Base-by-base conservation (phyloP, 2,329 filamentous ascomycete genomes). In the Beauveria varroae region DNA sequence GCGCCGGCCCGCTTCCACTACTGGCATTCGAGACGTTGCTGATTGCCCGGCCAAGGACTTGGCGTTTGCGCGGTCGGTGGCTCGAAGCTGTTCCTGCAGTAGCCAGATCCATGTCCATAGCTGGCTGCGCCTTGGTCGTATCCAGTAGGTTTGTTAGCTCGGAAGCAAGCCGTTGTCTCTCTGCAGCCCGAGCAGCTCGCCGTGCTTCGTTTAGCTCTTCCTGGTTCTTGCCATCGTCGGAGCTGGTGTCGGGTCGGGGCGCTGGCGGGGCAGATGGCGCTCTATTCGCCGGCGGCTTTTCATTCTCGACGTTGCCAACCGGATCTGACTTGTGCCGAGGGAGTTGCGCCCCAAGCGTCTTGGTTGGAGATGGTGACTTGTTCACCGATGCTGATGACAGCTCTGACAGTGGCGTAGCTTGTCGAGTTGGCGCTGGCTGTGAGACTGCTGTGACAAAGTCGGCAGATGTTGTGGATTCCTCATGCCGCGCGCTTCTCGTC, bases 11-110 rank as follows among this genome's bases (percentile, higher is more conserved):
- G 59, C 80, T 79, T 50, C 71, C 75, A 57, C 73, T 79, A 58
- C 81, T 83, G 5, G 75, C 74, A 1, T 78, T 78, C 2, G 83
- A 86, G 3, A 77, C 77, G 67, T 85, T 86, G 72, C 82, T 85
- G 30, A 81, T 71, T 3, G 82, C 84, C 12, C 84, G 80, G 5
- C 84, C 84, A 3, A 86, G 73, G 61, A 86, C 80, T 59, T 79
- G 75, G 12, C 81, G 79, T 57, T 77, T 74, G 1, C 77, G 65
- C 59, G 72, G 66, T 20, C 70, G 65, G 57, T 60, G n/a, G 65
- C 49, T 41, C 46, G 46, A 63, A 63, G 49, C 63, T 62, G 55
- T 63, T 64, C 34, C 57, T 60, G 61, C 64, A 64, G 63, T 63
- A 59, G 58, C 65, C 65, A 63, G 62, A 66, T 62, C 65, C 34